A percentile compares a stretch with the other conserved stretches of the same genome.
phyloP scores from a whole-genome alignment of 208 protist genomes.

The Herpetomonas samuelpessoai region DNA sequence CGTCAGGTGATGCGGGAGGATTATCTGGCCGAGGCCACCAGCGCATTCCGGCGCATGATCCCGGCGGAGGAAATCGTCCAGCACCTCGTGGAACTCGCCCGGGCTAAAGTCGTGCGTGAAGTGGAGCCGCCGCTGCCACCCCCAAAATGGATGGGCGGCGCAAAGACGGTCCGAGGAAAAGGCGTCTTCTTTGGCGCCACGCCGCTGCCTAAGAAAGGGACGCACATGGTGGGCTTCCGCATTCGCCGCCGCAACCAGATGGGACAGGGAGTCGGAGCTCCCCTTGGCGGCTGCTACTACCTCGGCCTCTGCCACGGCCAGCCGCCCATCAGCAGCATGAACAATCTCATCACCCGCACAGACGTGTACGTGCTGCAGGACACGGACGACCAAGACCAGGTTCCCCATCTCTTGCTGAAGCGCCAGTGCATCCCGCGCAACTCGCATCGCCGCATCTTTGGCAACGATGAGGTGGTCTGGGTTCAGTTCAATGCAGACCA shows the following conservation, averaged over 20 bases:
- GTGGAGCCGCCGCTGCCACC: conserved; percentile 26
- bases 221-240: conserved; percentile 79
- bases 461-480: conserved; percentile 85
- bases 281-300: conserved; percentile 90
- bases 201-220: conserved; percentile 63
- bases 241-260: conserved; percentile 63
- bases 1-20: conserved; percentile 51
- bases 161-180: conserved; percentile 59
- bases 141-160: conserved; percentile 56
- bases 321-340: conserved; percentile 61
- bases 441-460: conserved; percentile 72
- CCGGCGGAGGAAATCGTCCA: conserved; percentile 51
- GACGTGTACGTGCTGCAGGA: conserved; percentile 89
- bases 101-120: conserved; percentile 32
- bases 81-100: conserved; percentile 60
- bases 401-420: conserved; percentile 64
- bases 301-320: conserved; percentile 76
- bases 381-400: conserved; percentile 86
- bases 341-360: conserved; percentile 57
- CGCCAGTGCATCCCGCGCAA: conserved; percentile 74
- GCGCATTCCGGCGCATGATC: conserved; percentile 28
- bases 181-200: conserved; percentile 67
- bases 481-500: conserved; percentile 86
- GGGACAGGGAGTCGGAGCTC: conserved; percentile 55
- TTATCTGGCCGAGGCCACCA: conserved; percentile 43